Conservation (phyloP, 1,284 basidiomycete genomes). For the Ganoderma lingzhi region DNA sequence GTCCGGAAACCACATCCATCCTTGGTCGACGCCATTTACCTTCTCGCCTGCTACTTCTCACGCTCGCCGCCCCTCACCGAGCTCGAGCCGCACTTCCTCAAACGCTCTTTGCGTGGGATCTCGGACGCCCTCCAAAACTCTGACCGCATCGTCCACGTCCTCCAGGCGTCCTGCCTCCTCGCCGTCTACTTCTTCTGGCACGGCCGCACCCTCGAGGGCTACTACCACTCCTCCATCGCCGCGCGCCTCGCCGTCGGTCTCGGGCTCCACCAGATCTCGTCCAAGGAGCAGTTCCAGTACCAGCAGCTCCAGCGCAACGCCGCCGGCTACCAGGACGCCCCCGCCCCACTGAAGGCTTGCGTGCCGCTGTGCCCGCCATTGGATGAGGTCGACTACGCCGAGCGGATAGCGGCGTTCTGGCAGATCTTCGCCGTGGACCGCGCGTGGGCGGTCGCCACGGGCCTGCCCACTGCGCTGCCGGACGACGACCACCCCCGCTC, state of each 20-base stretch:
- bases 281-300: slow-evolving; percentile 40
- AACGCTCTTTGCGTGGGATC: slow-evolving; percentile 58
- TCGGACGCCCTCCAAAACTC: slow-evolving; percentile 56
- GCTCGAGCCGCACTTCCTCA: slow-evolving; percentile 57
- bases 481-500: slow-evolving; percentile 58
- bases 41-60: slow-evolving; percentile 65
- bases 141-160: slow-evolving; percentile 62
- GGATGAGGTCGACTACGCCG: slow-evolving; percentile 51
- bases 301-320: slow-evolving; percentile 29
- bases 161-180: slow-evolving; percentile 67
- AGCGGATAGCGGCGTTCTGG: slow-evolving; percentile 65
- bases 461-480: slow-evolving; percentile 59
- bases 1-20: slow-evolving; percentile 59
- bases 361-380: slow-evolving; percentile 48
- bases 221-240: slow-evolving; percentile 66
- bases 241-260: slow-evolving; percentile 62
- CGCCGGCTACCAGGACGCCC: slow-evolving; percentile 27
- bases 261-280: slow-evolving; percentile 59
- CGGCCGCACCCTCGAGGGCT: slow-evolving; percentile 63
- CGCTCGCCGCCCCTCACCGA: slow-evolving; percentile 49
- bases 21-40: slow-evolving; percentile 65
- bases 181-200: slow-evolving; percentile 68
- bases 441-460: slow-evolving; percentile 63
- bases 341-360: slow-evolving; percentile 34
- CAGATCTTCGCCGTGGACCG: slow-evolving; percentile 67